Evolutionary conservation across 169 alveolate species (phyloP).

Genomic region (Plasmodium gallinaceum): DNA sequence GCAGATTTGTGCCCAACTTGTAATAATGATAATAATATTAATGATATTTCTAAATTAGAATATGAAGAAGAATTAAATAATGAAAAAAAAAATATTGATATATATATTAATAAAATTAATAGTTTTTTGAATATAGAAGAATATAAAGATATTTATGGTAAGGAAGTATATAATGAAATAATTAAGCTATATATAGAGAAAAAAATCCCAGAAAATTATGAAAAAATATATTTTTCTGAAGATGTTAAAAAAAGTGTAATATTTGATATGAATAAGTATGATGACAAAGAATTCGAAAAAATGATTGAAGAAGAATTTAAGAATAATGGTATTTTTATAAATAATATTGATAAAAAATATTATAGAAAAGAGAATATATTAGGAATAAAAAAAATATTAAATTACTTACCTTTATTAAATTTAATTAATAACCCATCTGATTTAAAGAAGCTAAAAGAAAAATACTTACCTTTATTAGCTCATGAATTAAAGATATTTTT

Average conservation of each 20-base stretch:
- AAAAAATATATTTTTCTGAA: conserved; percentile 29
- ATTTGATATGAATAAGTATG: conserved; percentile 66
- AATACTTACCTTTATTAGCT: conserved; percentile 49
- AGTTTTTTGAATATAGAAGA: conserved; percentile 36
- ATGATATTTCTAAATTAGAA: neutral
- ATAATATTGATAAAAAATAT: conserved; percentile 44
- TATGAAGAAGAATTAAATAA: neutral
- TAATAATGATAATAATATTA: neutral
- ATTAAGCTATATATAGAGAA: conserved; percentile 58
- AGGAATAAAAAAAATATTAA: conserved; percentile 10
- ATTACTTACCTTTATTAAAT: conserved; percentile 58
- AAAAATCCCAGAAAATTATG: conserved; percentile 48
- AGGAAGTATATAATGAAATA: conserved; percentile 37
- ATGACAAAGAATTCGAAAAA: conserved; percentile 34
- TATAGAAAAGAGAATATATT: conserved; percentile 37
- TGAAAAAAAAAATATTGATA: conserved; percentile 8
- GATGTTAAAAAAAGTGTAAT: conserved; percentile 46
- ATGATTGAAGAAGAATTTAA: conserved; percentile 37
- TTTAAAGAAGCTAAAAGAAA: conserved; percentile 46
- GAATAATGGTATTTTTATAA: conserved; percentile 59
- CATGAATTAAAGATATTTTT: conserved; percentile 73
- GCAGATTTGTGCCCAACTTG: neutral
- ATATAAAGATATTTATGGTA: conserved; percentile 35
- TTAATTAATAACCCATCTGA: conserved; percentile 47
- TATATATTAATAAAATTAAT: conserved; percentile 35